A percentile compares a stretch with the other conserved stretches of the same genome.
These are phyloP conservation scores for Triticum timopheevii DNA, from an alignment of 176 grass and related monocot species.

Conservation along the genomic window DNA sequence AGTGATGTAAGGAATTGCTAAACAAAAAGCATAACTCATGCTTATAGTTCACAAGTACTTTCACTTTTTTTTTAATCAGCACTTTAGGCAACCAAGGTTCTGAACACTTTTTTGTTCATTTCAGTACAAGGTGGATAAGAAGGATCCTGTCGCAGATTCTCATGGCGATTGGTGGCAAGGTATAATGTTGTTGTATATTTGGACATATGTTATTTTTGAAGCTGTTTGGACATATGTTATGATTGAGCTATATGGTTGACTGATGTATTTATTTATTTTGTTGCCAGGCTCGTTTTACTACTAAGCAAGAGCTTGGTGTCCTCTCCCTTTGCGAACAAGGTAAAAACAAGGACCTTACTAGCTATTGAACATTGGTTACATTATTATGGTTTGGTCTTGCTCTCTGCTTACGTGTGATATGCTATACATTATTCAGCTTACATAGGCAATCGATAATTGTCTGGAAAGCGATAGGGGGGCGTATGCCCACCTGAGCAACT, in stretches of 20 bases:
- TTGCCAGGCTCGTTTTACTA: slow-evolving; percentile 91
- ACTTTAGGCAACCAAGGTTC: background rate
- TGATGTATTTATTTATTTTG: slow-evolving; percentile 9
- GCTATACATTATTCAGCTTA: background rate
- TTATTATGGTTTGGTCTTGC: background rate
- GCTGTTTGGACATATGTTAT: background rate
- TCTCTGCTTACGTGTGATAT: slow-evolving; percentile 3
- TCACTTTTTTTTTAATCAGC: background rate
- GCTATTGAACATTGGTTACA: background rate
- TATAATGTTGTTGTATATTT: slow-evolving; percentile 29
- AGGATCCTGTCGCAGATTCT: slow-evolving; percentile 62
- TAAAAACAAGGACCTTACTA: slow-evolving; percentile 21
- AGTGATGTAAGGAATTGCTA: slow-evolving; percentile 35
- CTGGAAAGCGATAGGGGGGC: background rate
- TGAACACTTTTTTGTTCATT: slow-evolving; percentile 22
- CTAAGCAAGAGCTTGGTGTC: slow-evolving; percentile 41
- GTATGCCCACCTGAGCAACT: background rate
- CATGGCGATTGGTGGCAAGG: slow-evolving; percentile 99
- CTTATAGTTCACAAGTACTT: slow-evolving; percentile 4
- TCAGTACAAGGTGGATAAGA: slow-evolving; percentile 58
- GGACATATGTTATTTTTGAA: background rate
- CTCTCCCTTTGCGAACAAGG: slow-evolving; percentile 38
- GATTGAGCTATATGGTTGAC: slow-evolving; percentile 3
- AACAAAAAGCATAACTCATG: background rate
- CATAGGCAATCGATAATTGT: background rate